These are phyloP conservation scores for Penicillium italicum DNA, from an alignment of 2,329 filamentous ascomycete genomes.

Conservation along the genomic window DNA sequence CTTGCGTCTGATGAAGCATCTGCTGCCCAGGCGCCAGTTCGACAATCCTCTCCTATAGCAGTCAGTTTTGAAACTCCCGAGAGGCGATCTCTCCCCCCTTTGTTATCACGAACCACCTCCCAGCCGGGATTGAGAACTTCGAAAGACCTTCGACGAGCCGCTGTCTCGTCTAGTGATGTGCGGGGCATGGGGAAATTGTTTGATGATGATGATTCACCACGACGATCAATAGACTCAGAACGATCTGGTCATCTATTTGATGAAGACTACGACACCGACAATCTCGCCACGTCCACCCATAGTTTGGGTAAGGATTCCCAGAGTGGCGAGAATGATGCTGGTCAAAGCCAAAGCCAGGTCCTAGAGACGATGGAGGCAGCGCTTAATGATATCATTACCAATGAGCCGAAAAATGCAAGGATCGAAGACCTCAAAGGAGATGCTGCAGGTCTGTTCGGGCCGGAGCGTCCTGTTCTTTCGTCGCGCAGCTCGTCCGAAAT, in stretches of 20 bases:
- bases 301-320: slow-evolving; percentile 73
- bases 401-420: slow-evolving; percentile 54
- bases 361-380: slow-evolving; percentile 92
- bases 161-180: slow-evolving; percentile 60
- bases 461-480: slow-evolving; percentile 54
- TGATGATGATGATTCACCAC: slow-evolving; percentile 46
- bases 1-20: slow-evolving; percentile 74
- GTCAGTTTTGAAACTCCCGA: slow-evolving; percentile 30
- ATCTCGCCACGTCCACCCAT: slow-evolving; percentile 70
- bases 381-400: slow-evolving; percentile 86
- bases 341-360: slow-evolving; percentile 73
- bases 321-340: slow-evolving; percentile 48
- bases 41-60: slow-evolving; percentile 17
- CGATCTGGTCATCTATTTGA: slow-evolving; percentile 65
- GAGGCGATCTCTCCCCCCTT: slow-evolving; percentile 42
- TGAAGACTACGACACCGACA: slow-evolving; percentile 69
- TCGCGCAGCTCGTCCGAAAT: slow-evolving; percentile 61
- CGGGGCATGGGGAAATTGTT: slow-evolving; percentile 47
- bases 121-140: slow-evolving; percentile 42
- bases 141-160: slow-evolving; percentile 57
- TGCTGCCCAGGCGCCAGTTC: slow-evolving; percentile 22
- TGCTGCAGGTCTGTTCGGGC: slow-evolving; percentile 46
- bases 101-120: slow-evolving; percentile 47
- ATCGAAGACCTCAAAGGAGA: slow-evolving; percentile 36
- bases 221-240: slow-evolving; percentile 69